These are phyloP conservation scores for Aeschynomene evenia DNA, from an alignment of 306 rosid species.

Conservation along the genomic window DNA sequence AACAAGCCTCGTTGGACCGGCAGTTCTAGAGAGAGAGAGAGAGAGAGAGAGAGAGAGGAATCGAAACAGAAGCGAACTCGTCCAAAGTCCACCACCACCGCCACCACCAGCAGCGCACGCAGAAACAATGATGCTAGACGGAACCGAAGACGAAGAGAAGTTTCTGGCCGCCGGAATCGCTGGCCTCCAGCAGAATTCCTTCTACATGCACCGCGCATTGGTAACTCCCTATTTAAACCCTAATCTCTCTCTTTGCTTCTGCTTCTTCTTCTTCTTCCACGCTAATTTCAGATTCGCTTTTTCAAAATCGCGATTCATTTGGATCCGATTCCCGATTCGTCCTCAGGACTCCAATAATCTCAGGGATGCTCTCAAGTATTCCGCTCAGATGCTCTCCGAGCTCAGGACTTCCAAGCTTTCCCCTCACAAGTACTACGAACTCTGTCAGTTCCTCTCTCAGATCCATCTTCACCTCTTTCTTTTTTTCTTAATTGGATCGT, in stretches of 20 bases:
- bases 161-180: slow-evolving; percentile 96
- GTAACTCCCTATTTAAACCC: slow-evolving; percentile 45
- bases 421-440: slow-evolving; percentile 93
- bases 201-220: slow-evolving; percentile 98
- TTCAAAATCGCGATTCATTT: slow-evolving; percentile 2
- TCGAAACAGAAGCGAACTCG: not conserved
- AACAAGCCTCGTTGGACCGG: slow-evolving; percentile 13
- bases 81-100: slow-evolving; percentile 10
- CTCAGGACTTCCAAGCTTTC: slow-evolving; percentile 96
- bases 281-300: slow-evolving; percentile 9
- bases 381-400: slow-evolving; percentile 99
- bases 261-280: not conserved
- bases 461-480: slow-evolving; percentile 27
- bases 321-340: slow-evolving; percentile 19
- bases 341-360: slow-evolving; percentile 90
- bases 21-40: slow-evolving; percentile 18
- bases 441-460: slow-evolving; percentile 63
- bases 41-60: not conserved
- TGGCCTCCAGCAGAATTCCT: slow-evolving; percentile 94
- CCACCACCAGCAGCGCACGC: not conserved
- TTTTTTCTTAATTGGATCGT: slow-evolving; percentile 11
- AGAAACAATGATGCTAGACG: slow-evolving; percentile 61
- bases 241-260: not conserved
- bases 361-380: slow-evolving; percentile 88
- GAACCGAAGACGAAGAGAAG: slow-evolving; percentile 88